Base-by-base conservation (phyloP, 2,329 filamentous ascomycete species). In the Anisogramma anomala region DNA sequence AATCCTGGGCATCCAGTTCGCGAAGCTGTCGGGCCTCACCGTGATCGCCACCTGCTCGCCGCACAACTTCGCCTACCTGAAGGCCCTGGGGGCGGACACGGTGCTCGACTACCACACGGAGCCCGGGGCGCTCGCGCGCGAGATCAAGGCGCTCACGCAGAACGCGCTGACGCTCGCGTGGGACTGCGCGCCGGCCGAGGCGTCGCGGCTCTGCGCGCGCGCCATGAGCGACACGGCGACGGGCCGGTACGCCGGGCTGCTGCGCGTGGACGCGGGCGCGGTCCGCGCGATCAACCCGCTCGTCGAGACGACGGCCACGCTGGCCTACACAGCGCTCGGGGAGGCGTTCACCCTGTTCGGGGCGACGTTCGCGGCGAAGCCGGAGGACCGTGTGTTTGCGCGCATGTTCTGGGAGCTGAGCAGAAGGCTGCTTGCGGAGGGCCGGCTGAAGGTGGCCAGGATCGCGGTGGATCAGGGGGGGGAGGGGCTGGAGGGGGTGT, bases 1-100 rank as follows among this genome's bases (percentile, higher is more conserved):
- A 52, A 69, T 73, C 39, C 66, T 70, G 43, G 63, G 53, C 1
- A 61, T 66, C 41, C 61, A 65, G 43, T 63, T 51, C 46, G 60
- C 60, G 27, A 62, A 59, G 42, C 48, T 55, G 18, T 61, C 59
- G 17, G 61, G 58, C 1, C 53, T 56, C 5, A 54, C 39, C 4
- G 59, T 64, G 9, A 49, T 63, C 26, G 45, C 63, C 1, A 65
- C 62, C 1, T 44, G 55, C 3, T 63, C 63, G 14, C 53, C 53
- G 2, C 39, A 33, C 39, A 48, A 48, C 40, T 46, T 48, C 22
- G 42, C 33, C n/a, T 46, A 46, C 36, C 33, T 48, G 5, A 37
- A 20, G 36, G 40, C 46, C 27, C 34, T 48, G 3, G 46, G 46
- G 25, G 46, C 46, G 6, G 46, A 46, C 22, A 32, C 34, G 10